A percentile compares a stretch with the other conserved stretches of the same genome.
phyloP scores from a whole-genome alignment of 305 asterid species.

The Fraxinus sp. region DNA sequence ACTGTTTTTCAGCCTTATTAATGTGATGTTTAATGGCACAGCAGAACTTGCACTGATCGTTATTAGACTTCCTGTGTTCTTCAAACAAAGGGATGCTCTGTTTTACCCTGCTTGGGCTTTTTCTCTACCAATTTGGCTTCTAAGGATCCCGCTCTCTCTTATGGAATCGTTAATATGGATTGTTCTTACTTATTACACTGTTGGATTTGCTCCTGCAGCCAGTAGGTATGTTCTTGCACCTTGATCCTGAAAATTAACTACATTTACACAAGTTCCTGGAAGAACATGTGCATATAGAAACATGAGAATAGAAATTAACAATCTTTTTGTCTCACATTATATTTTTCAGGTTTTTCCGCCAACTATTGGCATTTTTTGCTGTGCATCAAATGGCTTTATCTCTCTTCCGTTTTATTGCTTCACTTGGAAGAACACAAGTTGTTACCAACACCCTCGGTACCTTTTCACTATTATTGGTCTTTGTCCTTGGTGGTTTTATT shows the following conservation, averaged over 20 bases:
- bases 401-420: conserved; percentile 73
- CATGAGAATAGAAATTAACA: conserved; percentile 5
- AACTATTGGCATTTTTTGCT: conserved; percentile 70
- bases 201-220: conserved; percentile 85
- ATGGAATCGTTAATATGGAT: conserved; percentile 84
- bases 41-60: conserved; percentile 81
- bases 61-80: conserved; percentile 82
- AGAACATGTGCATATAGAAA: conserved; percentile 1
- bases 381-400: conserved; percentile 90
- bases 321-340: not conserved
- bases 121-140: conserved; percentile 81
- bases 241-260: conserved; percentile 16
- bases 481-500: conserved; percentile 91
- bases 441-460: conserved; percentile 78
- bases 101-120: conserved; percentile 96
- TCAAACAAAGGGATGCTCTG: conserved; percentile 75
- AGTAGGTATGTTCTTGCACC: conserved; percentile 48
- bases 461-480: conserved; percentile 71
- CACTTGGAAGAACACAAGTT: conserved; percentile 80
- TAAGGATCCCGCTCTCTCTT: conserved; percentile 72
- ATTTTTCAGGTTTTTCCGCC: conserved; percentile 72
- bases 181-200: conserved; percentile 77
- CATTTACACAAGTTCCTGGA: not conserved
- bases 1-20: conserved; percentile 67
- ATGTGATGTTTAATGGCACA: conserved; percentile 89